phyloP scores from a whole-genome alignment of 192 early-diverging fungal genomes.

The Dispira simplex region DNA sequence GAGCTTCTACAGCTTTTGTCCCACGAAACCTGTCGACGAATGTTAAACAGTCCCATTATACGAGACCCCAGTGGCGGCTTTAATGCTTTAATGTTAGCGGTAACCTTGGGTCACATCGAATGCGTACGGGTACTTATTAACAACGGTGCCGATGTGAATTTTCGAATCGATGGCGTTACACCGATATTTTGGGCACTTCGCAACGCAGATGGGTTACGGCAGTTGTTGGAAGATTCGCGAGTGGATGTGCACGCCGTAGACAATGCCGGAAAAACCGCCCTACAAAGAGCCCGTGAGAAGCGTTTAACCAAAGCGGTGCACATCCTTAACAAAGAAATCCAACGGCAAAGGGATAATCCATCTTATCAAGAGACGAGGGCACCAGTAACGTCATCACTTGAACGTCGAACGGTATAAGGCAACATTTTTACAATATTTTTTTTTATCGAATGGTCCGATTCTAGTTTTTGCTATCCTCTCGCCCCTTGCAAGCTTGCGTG shows the following conservation, averaged over 20 bases:
- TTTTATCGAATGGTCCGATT: no score
- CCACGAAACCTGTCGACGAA: not conserved
- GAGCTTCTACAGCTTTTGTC: not conserved
- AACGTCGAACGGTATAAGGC: no score
- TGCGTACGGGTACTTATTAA: not conserved
- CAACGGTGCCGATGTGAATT: slow-evolving; percentile 5
- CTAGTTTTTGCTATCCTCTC: no score
- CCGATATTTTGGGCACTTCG: slow-evolving; percentile 4
- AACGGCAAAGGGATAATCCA: no score
- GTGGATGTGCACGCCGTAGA: not conserved
- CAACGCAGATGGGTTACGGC: not conserved
- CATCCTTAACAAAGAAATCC: no score
- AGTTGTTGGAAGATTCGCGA: not conserved
- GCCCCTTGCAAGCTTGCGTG: no score
- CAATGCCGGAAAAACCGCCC: not conserved
- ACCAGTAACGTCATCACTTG: no score
- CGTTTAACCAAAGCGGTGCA: no score
- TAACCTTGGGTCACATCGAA: slow-evolving; percentile 2
- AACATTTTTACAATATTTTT: no score
- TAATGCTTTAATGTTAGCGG: slow-evolving; percentile 5
- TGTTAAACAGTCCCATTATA: not conserved
- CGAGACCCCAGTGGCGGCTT: slow-evolving; percentile 6
- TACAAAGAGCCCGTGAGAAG: slow-evolving; percentile 6
- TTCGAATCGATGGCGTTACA: not conserved
- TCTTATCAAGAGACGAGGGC: no score